Evolutionary conservation across 2,329 filamentous ascomycete species (phyloP).

Genomic region (Colletotrichum magnum): DNA sequence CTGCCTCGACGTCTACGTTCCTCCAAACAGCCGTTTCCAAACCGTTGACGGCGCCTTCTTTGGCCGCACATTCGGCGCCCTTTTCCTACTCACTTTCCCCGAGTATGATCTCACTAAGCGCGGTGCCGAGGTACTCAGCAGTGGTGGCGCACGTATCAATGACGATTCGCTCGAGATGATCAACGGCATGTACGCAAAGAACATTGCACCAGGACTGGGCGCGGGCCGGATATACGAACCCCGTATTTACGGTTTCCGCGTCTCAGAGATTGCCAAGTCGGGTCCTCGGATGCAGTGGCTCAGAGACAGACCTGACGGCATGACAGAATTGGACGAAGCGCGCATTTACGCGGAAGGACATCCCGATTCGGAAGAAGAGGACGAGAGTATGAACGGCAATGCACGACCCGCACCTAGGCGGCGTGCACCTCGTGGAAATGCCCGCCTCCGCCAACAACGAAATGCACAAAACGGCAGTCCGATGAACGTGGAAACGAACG

Average conservation of each 20-base stretch:
- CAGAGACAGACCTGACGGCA: slow-evolving; percentile 83
- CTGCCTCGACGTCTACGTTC: slow-evolving; percentile 96
- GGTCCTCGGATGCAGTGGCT: slow-evolving; percentile 98
- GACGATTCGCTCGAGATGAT: slow-evolving; percentile 70
- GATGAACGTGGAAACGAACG: slow-evolving; percentile 70
- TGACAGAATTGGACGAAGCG: slow-evolving; percentile 89
- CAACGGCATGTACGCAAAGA: slow-evolving; percentile 89
- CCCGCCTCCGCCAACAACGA: slow-evolving; percentile 57
- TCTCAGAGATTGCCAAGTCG: slow-evolving; percentile 89
- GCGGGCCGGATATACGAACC: slow-evolving; percentile 90
- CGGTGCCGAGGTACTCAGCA: slow-evolving; percentile 70
- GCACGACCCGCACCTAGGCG: slow-evolving; percentile 58
- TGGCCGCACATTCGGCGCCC: slow-evolving; percentile 94
- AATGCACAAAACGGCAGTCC: slow-evolving; percentile 69
- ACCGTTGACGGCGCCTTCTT: slow-evolving; percentile 99
- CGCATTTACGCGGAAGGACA: slow-evolving; percentile 66
- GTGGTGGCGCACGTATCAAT: slow-evolving; percentile 48
- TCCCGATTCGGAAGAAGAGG: slow-evolving; percentile 71
- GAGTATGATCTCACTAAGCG: slow-evolving; percentile 90
- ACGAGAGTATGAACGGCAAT: slow-evolving; percentile 62
- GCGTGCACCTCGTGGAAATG: slow-evolving; percentile 57
- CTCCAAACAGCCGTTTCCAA: slow-evolving; percentile 96
- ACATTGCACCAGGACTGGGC: slow-evolving; percentile 91
- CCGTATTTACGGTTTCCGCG: slow-evolving; percentile 95
- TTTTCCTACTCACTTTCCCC: slow-evolving; percentile 99